These are phyloP conservation scores for Suillus placidus DNA, from an alignment of 768 basidiomycete genomes.

Conservation along the genomic window DNA sequence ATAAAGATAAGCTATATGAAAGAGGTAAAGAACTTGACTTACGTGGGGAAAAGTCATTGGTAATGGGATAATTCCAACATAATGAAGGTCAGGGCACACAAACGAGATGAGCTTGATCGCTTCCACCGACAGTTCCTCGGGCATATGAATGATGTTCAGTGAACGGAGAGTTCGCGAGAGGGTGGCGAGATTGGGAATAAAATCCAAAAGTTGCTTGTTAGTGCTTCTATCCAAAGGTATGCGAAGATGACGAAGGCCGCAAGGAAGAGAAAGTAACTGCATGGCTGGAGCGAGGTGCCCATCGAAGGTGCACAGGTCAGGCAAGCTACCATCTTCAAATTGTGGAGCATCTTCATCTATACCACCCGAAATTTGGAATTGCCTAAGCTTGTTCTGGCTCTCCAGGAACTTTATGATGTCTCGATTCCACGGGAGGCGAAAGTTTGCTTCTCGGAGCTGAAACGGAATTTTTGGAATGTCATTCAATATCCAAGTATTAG, in stretches of 20 bases:
- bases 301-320: slow-evolving; percentile 46
- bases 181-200: slow-evolving; percentile 36
- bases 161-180: slow-evolving; percentile 37
- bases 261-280: slow-evolving; percentile 38
- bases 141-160: slow-evolving; percentile 38
- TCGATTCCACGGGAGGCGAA: slow-evolving; percentile 54
- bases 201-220: slow-evolving; percentile 30
- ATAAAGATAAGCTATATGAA: slow-evolving; percentile 9
- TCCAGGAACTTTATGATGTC: slow-evolving; percentile 51
- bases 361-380: slow-evolving; percentile 37
- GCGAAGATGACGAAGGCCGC: slow-evolving; percentile 49
- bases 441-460: slow-evolving; percentile 49
- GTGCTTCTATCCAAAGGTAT: slow-evolving; percentile 43
- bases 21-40: slow-evolving; percentile 22
- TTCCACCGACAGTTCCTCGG: slow-evolving; percentile 35
- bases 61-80: slow-evolving; percentile 43
- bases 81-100: slow-evolving; percentile 37
- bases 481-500: slow-evolving; percentile 51
- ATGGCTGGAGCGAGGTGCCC: slow-evolving; percentile 45
- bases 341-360: slow-evolving; percentile 25
- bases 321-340: slow-evolving; percentile 39
- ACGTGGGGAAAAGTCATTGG: slow-evolving; percentile 38
- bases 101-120: slow-evolving; percentile 36
- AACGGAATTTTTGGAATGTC: slow-evolving; percentile 43
- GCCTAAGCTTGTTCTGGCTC: slow-evolving; percentile 45